Evolutionary conservation across 441 rosid genomes (phyloP).

Genomic region (Populus hybrid): DNA sequence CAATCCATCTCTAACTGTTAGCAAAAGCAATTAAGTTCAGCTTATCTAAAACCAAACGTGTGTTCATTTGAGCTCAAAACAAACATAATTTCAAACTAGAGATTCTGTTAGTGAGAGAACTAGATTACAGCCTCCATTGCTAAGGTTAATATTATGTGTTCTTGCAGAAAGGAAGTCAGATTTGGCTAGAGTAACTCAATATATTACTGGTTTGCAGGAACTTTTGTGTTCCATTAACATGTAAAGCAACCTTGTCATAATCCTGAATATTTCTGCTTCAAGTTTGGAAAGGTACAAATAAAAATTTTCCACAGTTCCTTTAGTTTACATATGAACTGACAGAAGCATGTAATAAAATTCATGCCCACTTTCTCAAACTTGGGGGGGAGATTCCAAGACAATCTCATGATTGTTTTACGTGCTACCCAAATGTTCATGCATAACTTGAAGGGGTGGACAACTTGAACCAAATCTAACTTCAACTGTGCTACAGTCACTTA

Average conservation of each 20-base stretch:
- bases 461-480: not conserved
- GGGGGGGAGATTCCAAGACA: not conserved
- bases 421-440: not conserved
- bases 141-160: not conserved
- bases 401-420: not conserved
- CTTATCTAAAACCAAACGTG: not conserved
- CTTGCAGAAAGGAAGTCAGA: not conserved
- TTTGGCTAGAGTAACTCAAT: not conserved
- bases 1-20: not conserved
- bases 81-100: not conserved
- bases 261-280: not conserved
- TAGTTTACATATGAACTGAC: not conserved
- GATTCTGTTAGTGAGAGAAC: not conserved
- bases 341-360: not conserved
- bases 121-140: not conserved
- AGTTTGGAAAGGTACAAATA: not conserved
- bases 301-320: not conserved
- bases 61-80: not conserved
- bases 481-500: not conserved
- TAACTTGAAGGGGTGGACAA: not conserved
- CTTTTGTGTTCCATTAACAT: not conserved
- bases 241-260: too few relatives aligned
- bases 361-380: not conserved
- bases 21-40: not conserved
- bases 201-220: not conserved